Percentiles rank a stretch among this genome's conserved stretches.
phyloP scores from a whole-genome alignment of 495 filamentous ascomycete species.

The Penicillium ucsense region DNA sequence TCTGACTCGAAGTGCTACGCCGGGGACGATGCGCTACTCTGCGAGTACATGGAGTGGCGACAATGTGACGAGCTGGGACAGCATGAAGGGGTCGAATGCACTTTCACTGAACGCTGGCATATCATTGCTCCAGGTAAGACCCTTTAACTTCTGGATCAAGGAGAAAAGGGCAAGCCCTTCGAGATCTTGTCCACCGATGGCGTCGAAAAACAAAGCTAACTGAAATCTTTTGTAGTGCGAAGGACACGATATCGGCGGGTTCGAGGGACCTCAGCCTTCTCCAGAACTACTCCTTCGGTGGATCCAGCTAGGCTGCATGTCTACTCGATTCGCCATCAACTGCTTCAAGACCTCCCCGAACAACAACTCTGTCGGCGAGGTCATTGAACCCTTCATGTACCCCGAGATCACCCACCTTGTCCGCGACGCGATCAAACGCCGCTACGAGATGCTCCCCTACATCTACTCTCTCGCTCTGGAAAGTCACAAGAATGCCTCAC shows the following conservation, averaged over 20 bases:
- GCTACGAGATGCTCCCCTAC: constrained; percentile 62
- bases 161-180: too few relatives aligned
- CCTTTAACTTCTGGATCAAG: not conserved
- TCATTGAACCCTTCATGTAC: constrained; percentile 69
- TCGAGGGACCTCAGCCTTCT: constrained; percentile 58
- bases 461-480: constrained; percentile 53
- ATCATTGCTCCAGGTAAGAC: constrained; percentile 36
- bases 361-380: constrained; percentile 52
- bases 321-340: constrained; percentile 62
- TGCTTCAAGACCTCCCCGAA: constrained; percentile 59
- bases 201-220: not conserved
- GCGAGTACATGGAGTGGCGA: constrained; percentile 60
- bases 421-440: constrained; percentile 52
- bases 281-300: constrained; percentile 61
- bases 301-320: constrained; percentile 60
- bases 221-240: constrained; percentile 35
- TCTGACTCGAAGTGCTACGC: constrained; percentile 56
- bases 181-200: too few relatives aligned
- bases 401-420: constrained; percentile 49
- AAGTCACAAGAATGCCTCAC: constrained; percentile 45
- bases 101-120: constrained; percentile 57
- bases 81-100: constrained; percentile 57
- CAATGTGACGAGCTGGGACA: constrained; percentile 56
- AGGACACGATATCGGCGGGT: constrained; percentile 64
- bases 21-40: constrained; percentile 57